phyloP scores from a whole-genome alignment of 768 basidiomycete genomes.

The Lentinula sp. region DNA sequence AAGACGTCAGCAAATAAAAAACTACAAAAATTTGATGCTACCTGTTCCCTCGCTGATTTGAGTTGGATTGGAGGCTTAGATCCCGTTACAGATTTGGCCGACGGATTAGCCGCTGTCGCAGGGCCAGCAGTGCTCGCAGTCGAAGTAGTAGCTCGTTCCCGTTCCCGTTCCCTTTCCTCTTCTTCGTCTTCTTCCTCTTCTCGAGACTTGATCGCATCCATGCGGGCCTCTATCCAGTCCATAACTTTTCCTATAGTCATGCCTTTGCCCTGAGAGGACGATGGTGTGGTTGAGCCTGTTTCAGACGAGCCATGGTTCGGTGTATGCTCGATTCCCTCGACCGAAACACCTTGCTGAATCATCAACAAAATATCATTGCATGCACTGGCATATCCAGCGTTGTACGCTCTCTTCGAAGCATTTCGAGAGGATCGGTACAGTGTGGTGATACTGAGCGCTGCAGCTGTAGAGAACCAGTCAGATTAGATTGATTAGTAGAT shows the following conservation, averaged over 20 bases:
- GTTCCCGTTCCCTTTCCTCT: constrained; percentile 59
- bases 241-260: constrained; percentile 76
- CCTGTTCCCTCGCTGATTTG: constrained; percentile 10
- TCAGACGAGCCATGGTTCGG: constrained; percentile 34
- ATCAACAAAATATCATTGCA: constrained; percentile 77
- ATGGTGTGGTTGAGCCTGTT: background rate
- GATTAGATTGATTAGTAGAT: constrained; percentile 11
- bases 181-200: constrained; percentile 85
- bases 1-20: constrained; percentile 6
- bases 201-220: constrained; percentile 67
- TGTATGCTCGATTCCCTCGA: constrained; percentile 37
- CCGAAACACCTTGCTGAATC: constrained; percentile 79
- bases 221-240: constrained; percentile 80
- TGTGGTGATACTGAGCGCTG: constrained; percentile 79
- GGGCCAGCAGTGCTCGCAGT: constrained; percentile 5
- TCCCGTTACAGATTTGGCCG: background rate
- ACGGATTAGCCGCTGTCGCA: background rate
- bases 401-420: constrained; percentile 76
- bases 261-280: constrained; percentile 38
- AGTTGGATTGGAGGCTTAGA: background rate
- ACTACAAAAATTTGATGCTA: constrained; percentile 14
- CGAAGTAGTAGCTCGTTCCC: constrained; percentile 25
- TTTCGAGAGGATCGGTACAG: constrained; percentile 76
- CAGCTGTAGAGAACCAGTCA: constrained; percentile 42
- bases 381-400: constrained; percentile 73